phyloP scores from a whole-genome alignment of 257 asterid species.

The Jacaranda mimosifolia region DNA sequence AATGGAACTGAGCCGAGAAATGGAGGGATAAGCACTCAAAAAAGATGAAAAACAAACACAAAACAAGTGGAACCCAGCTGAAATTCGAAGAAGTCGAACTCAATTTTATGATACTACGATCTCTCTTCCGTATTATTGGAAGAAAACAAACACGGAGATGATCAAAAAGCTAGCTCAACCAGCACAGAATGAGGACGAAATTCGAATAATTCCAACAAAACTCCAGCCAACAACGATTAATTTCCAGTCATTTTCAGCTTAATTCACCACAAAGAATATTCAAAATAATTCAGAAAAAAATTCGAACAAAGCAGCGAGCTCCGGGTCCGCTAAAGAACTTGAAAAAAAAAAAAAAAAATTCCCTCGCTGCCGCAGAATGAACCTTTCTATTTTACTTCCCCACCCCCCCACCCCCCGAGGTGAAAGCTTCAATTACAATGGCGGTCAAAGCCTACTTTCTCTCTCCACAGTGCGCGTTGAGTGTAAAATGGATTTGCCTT shows the following conservation, averaged over 20 bases:
- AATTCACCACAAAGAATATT: neutral
- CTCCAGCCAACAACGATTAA: neutral
- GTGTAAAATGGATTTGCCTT: conserved; percentile 43
- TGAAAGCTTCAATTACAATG: conserved; percentile 45
- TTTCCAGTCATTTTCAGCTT: conserved; percentile 13
- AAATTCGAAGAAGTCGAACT: no score
- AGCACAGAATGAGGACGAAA: no score
- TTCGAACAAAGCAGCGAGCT: neutral
- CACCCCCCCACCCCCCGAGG: no score
- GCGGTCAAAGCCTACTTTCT: conserved; percentile 48
- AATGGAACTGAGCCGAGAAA: no score
- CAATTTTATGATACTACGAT: no score
- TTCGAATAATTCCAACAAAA: neutral
- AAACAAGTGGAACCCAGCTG: no score
- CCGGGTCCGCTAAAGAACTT: neutral
- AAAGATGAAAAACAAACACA: neutral
- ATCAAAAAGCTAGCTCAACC: no score
- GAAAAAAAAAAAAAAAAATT: neutral
- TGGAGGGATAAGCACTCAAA: neutral
- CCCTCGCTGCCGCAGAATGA: neutral
- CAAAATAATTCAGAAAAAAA: neutral
- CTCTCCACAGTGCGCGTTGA: conserved; percentile 39
- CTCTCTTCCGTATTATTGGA: no score
- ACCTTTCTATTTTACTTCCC: no score
- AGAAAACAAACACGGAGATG: no score